Evolutionary conservation across 495 filamentous ascomycete genomes (phyloP), one percentile per base, ranked within the genome.

Genomic region (Aspergillus egyptiacus): DNA sequence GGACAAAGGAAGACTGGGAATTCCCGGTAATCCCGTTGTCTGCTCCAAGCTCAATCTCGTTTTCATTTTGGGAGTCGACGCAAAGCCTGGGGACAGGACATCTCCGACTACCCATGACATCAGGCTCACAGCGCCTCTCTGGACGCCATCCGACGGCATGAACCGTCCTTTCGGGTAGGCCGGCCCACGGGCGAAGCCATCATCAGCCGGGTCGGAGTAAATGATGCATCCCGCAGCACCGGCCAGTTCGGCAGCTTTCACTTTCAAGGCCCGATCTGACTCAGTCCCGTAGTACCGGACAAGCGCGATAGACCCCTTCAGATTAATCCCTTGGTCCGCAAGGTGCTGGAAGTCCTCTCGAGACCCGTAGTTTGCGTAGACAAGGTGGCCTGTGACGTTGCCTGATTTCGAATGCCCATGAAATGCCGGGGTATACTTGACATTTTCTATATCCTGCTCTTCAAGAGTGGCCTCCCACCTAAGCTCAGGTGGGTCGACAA

Each of bases 351-450:
- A 97, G 60, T 99, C 93, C 40, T 87, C 81, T 35, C 77, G 77
- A 42, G 86, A 84, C 11, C 94, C 93, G 56, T 90, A 94, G 60
- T 96, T 96, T 18, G 86, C 94, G 60, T 95, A 99, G 2, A 99
- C 78, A 43, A 99, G 64, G n/a, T 85, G 91, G 0, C 94, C 93
- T n/a, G 77, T 85, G 19, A 91, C 90, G 58, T 90, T 87, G 18
- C 91, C 93, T 6, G 87, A 78, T 57, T 83, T 86, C 10, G 90
- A 95, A 61, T 93, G 85, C 0, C 87, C 91, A 62, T 99, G 93
- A 54, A 95, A 99, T 11, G 78, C 80, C 20, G 73, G 70, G 0
- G 86, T 87, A 54, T 87, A 80, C 43, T 75, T 71, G 48, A 78
- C 72, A 5, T 72, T 66, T 55, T 88, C 80, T 46, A 74, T 70